phyloP scores from a whole-genome alignment of 208 protist genomes.

The Trypanosoma melophagium region DNA sequence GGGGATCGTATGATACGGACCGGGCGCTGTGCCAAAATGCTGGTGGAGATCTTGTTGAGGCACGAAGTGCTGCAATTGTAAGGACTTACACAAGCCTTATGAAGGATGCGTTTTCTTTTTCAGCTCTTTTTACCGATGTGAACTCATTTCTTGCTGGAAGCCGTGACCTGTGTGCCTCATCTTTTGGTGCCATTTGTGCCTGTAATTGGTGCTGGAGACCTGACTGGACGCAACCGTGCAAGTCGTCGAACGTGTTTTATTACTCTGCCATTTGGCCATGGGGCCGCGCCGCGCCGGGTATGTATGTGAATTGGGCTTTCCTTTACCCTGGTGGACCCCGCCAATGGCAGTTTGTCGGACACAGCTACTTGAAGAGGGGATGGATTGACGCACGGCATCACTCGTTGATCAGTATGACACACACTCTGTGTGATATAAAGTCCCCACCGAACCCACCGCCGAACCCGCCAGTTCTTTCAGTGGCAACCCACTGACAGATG shows the following conservation, averaged over 20 bases:
- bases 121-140: not conserved
- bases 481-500: no score
- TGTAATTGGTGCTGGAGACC: slow-evolving; percentile 12
- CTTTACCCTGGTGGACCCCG: not conserved
- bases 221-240: not conserved
- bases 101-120: not conserved
- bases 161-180: not conserved
- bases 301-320: slow-evolving; percentile 11
- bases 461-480: no score
- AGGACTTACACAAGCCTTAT: not conserved
- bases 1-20: not conserved
- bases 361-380: not conserved
- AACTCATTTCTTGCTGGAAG: slow-evolving; percentile 9
- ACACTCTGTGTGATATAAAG: slow-evolving; percentile 7
- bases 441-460: no score
- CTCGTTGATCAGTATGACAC: not conserved
- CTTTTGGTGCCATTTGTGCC: not conserved
- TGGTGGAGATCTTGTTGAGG: slow-evolving; percentile 9
- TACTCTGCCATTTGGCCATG: not conserved
- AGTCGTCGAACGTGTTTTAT: not conserved
- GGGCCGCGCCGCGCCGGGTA: not conserved
- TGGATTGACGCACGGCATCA: not conserved
- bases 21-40: not conserved
- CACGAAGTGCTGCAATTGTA: not conserved
- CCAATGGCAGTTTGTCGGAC: not conserved